Evolutionary conservation across 1,284 basidiomycete species (phyloP), one percentile per base, ranked within the genome.

Genomic region (Schizopora paradoxa): DNA sequence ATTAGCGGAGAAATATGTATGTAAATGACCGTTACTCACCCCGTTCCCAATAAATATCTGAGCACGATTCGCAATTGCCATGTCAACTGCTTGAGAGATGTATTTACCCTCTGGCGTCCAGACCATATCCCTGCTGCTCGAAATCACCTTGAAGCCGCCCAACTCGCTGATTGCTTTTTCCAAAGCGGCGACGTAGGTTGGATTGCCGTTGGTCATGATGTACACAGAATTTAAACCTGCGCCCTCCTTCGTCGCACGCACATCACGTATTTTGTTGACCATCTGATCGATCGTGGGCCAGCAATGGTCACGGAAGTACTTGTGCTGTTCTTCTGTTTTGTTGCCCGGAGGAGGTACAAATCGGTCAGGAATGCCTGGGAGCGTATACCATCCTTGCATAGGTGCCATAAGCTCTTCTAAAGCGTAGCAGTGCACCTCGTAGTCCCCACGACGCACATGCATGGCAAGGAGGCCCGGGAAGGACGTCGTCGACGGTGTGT

Each of bases 361-460:
- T 19, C 51, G 57, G 56, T 74, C 70, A 3, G 48, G 57, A 10
- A 67, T 64, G 41, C 56, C 62, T 1, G 65, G 66, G 51, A 72
- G 66, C 49, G 61, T 65, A 64, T 60, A 66, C 60, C 69, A 72
- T 5, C 67, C 69, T 22, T 66, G 60, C 61, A 63, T 74, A 13
- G 59, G 57, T 3, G 71, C 59, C 2, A 51, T 54, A 64, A 68
- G 75, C 23, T 62, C 53, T 0, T 65, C 66, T 21, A 82, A 68
- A 46, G 66, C 58, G 1, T 51, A 32, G 49, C 80, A 82, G 52
- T 81, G 78, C 1, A 63, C 55, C 33, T 66, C 47, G 56, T 73
- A 84, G 58, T 82, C 80, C 3, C 81, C 81, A 18, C 79, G 64
- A 1, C 80, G 75, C 22, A 82, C 56, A 51, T 83, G 80, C 3